Evolutionary conservation across 257 asterid genomes (phyloP).

Genomic region (Nicotiana paniculata): DNA sequence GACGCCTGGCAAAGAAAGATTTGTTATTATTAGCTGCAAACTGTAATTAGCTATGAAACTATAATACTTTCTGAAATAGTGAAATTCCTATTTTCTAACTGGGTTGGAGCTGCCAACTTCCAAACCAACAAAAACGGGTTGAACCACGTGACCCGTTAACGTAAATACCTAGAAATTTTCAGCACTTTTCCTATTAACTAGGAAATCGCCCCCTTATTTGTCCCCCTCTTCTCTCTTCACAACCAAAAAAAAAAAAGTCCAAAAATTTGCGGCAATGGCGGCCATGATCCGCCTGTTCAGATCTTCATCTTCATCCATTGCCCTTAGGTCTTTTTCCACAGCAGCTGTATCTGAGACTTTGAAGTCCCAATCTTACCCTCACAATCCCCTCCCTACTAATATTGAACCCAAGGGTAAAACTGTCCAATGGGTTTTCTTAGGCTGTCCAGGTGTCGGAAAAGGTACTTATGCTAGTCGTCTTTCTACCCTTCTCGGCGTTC

Average conservation of each 20-base stretch:
- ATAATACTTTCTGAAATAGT: no score
- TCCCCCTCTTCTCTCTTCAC: not conserved
- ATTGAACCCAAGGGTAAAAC: conserved; percentile 55
- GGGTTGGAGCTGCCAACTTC: no score
- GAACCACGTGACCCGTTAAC: not conserved
- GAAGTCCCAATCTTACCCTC: conserved; percentile 21
- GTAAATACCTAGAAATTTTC: conserved; percentile 13
- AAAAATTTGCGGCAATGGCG: conserved; percentile 49
- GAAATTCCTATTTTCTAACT: no score
- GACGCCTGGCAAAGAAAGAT: no score
- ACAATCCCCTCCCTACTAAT: conserved; percentile 16
- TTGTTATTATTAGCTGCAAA: no score
- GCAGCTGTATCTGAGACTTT: conserved; percentile 36
- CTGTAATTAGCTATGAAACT: no score
- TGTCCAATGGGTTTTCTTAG: conserved; percentile 89
- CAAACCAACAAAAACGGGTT: not conserved
- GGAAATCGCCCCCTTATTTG: conserved; percentile 4
- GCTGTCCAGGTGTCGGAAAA: conserved; percentile 98
- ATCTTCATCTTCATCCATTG: conserved; percentile 35
- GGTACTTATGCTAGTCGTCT: conserved; percentile 98
- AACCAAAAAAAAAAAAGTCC: not conserved
- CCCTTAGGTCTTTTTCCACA: conserved; percentile 45
- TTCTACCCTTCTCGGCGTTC: conserved; percentile 71
- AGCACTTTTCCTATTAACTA: not conserved
- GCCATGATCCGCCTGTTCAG: conserved; percentile 67